Conservation (phyloP, 805 yeast genomes). For the Saccharomycopsis javanensis region DNA sequence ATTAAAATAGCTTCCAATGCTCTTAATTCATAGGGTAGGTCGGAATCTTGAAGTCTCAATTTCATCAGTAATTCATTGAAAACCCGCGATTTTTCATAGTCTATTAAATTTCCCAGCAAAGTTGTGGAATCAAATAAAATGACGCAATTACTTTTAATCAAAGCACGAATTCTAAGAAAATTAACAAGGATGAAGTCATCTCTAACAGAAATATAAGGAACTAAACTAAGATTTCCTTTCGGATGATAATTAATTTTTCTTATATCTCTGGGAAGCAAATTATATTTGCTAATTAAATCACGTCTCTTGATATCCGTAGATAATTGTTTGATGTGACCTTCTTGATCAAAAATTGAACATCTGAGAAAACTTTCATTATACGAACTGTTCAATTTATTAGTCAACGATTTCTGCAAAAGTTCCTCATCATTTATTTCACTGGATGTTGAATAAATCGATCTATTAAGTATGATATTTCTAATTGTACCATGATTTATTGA, state of each 20-base stretch:
- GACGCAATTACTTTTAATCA: slow-evolving; percentile 71
- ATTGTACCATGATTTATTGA: not conserved
- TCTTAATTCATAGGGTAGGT: slow-evolving; percentile 56
- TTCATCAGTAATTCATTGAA: slow-evolving; percentile 59
- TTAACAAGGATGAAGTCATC: slow-evolving; percentile 71
- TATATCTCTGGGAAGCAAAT: slow-evolving; percentile 76
- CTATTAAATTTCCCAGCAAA: slow-evolving; percentile 66
- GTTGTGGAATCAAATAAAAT: slow-evolving; percentile 64
- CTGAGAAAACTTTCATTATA: slow-evolving; percentile 7
- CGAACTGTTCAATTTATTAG: slow-evolving; percentile 7
- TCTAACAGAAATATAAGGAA: slow-evolving; percentile 81
- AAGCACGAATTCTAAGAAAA: slow-evolving; percentile 78
- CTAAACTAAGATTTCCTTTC: slow-evolving; percentile 65
- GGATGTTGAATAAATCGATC: not conserved
- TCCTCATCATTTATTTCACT: slow-evolving; percentile 10
- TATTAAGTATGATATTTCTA: not conserved
- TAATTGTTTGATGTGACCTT: slow-evolving; percentile 61
- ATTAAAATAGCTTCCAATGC: slow-evolving; percentile 78
- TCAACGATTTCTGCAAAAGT: slow-evolving; percentile 12
- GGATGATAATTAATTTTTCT: slow-evolving; percentile 51
- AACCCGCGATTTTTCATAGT: slow-evolving; percentile 24
- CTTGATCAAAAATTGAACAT: slow-evolving; percentile 69
- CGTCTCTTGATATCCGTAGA: slow-evolving; percentile 67
- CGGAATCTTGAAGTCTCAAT: slow-evolving; percentile 34
- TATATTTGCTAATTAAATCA: slow-evolving; percentile 60